Conservation (phyloP, 768 basidiomycete genomes). For the Cystofilobasidium capitatum region DNA sequence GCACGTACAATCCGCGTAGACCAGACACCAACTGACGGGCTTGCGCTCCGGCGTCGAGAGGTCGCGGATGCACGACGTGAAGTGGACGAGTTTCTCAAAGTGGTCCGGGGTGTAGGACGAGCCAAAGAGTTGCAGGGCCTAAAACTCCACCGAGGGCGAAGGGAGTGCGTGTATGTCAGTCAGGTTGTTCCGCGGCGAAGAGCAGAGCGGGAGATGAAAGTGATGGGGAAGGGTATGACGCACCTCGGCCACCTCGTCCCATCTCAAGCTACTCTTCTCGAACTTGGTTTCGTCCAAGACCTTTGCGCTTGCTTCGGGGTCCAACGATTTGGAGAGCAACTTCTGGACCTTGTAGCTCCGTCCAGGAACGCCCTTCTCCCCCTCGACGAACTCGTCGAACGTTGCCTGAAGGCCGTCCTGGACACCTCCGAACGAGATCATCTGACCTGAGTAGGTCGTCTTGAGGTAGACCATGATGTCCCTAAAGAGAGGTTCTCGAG, state of each 20-base stretch:
- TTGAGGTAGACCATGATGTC: conserved; percentile 6
- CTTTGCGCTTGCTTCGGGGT: background rate
- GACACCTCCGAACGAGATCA: conserved; percentile 15
- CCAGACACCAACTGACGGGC: conserved; percentile 7
- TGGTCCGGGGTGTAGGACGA: background rate
- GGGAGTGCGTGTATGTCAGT: background rate
- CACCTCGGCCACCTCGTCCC: conserved; percentile 10
- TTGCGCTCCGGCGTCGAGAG: conserved; percentile 5
- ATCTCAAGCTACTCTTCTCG: background rate
- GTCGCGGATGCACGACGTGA: conserved; percentile 19
- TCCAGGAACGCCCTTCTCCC: background rate
- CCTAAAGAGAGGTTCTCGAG: background rate
- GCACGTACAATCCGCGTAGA: conserved; percentile 14
- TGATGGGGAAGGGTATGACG: background rate
- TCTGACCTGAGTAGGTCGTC: background rate
- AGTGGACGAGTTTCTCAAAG: background rate
- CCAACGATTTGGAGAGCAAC: background rate
- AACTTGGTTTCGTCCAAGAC: background rate
- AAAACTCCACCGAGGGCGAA: no score
- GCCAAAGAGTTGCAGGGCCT: background rate
- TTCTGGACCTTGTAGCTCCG: conserved; percentile 20
- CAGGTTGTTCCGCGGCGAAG: background rate
- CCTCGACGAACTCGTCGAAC: background rate
- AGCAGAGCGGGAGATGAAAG: background rate
- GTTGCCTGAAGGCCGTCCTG: background rate